Base-by-base conservation (phyloP, 768 basidiomycete species). In the Boletus tylopilopsis region DNA sequence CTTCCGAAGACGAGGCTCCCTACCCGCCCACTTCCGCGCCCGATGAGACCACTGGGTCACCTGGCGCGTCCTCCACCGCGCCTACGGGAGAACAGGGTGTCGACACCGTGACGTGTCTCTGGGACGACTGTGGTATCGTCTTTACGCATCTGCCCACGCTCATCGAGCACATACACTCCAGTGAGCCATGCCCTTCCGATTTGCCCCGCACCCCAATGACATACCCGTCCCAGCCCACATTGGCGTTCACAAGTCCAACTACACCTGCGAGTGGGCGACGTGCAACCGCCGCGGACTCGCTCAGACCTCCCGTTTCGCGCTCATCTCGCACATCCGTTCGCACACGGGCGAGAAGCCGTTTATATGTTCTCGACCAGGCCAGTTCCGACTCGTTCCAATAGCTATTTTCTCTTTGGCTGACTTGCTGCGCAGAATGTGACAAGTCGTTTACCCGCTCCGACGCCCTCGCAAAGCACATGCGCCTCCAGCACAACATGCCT, bases 321-420 rank as follows among this genome's bases (percentile, higher is more conserved):
- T 97, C 40, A 84, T 94, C 49, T 90, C 90, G 5, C 94, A 97
- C 64, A 80, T 93, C 41, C 81, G 94, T 27, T 90, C 87, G 11
- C 94, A 97, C 64, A 95, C 94, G 0, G 94, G 94, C 45, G 94
- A 97, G 69, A 93, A 93, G 61, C 94, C 93, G 0, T 96, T 93
- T 62, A 83, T 79, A 21, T 97, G 94, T 63, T 69, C 82, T 11
- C 73, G 80, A 50, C 84, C 90, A 62, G 92, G 93, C 88, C 51
- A 58, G 84, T 66, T n/a, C n/a, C 33, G 32, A 21, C 11, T 7
- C n/a, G 39, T 32, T 21, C 13, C 25, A 45, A 18, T n/a, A 24
- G 25, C 41, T n/a, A n/a, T n/a, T 15, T 38, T 32, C 24, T 37
- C 32, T 7, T 18, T n/a, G 24, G 22, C 35, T 47, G 21, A 58